These are phyloP conservation scores for Yamadazyma olivae DNA, from an alignment of 805 yeast genomes.

Conservation along the genomic window DNA sequence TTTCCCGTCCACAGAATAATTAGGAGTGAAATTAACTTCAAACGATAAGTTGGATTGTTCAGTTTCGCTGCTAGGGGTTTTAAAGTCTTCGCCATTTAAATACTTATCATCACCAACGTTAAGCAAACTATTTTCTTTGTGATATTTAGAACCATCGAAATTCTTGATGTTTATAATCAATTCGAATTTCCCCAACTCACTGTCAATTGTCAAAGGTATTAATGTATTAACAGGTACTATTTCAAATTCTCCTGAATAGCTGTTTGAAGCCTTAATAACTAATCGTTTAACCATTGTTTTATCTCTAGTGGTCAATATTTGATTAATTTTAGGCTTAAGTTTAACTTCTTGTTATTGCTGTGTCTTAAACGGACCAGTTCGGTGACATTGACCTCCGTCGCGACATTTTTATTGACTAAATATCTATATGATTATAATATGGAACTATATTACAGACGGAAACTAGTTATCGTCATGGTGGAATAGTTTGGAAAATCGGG, in stretches of 20 bases:
- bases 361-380: no score
- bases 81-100: constrained; percentile 18
- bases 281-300: constrained; percentile 27
- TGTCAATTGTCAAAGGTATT: constrained; percentile 30
- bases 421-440: constrained; percentile 9
- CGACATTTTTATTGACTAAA: no score
- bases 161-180: constrained; percentile 43
- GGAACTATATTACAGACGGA: no score
- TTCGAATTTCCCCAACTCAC: constrained; percentile 36
- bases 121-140: constrained; percentile 29
- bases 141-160: constrained; percentile 43
- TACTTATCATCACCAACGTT: constrained; percentile 25
- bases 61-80: constrained; percentile 5
- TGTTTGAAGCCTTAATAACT: constrained; percentile 27
- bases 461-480: no score
- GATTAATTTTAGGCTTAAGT: no score
- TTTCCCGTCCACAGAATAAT: constrained; percentile 43
- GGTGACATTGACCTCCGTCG: no score
- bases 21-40: constrained; percentile 41
- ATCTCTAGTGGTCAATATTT: no score
- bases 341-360: no score
- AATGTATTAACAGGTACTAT: constrained; percentile 45
- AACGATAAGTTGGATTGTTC: constrained; percentile 30
- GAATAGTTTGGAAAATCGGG: constrained; percentile 15
- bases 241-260: constrained; percentile 20